Evolutionary conservation across 148 eudicot genomes (phyloP).

Genomic region (Cornus florida): DNA sequence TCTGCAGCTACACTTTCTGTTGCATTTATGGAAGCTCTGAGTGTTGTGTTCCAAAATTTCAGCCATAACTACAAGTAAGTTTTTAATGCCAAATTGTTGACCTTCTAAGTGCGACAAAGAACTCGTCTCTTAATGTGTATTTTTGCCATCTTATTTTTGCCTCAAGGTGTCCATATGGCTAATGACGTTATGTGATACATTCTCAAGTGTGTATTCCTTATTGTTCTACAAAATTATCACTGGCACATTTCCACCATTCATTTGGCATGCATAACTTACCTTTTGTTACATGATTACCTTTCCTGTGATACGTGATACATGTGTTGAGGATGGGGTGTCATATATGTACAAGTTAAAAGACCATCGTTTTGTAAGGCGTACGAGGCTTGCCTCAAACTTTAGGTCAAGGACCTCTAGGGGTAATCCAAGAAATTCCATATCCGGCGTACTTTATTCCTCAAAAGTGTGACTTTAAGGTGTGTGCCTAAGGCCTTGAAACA

Average conservation of each 20-base stretch:
- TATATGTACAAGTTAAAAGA: not conserved
- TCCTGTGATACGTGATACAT: not conserved
- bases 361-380: not conserved
- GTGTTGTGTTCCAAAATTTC: conserved; percentile 69
- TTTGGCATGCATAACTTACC: not conserved
- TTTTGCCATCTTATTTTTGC: not conserved
- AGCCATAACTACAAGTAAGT: conserved; percentile 74
- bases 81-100: not conserved
- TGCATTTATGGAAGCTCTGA: conserved; percentile 94
- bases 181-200: not conserved
- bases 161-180: not conserved
- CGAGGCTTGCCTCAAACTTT: not conserved
- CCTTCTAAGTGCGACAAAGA: not conserved
- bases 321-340: not conserved
- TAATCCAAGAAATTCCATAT: not conserved
- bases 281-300: not conserved
- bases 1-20: conserved; percentile 98
- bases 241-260: not conserved
- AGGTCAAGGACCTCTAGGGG: not conserved
- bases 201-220: not conserved
- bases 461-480: not conserved
- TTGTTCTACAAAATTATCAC: not conserved
- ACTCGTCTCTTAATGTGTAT: not conserved
- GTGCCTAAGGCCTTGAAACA: not conserved
- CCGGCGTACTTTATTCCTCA: not conserved